Conservation (phyloP, 1,284 basidiomycete species). For the Ceratobasidium papillatum region DNA sequence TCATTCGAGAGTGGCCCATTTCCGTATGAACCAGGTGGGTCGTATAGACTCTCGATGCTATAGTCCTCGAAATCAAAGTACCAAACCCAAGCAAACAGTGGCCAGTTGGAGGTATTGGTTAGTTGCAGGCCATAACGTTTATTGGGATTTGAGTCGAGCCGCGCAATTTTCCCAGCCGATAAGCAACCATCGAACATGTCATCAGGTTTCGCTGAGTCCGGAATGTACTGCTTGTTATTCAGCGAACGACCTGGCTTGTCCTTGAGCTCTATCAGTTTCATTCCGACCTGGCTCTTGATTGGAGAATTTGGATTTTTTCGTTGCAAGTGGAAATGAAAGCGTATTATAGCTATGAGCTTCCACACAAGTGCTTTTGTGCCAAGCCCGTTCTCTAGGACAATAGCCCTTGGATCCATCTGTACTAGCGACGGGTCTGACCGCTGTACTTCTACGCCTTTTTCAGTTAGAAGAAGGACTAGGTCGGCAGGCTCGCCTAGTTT, state of each 20-base stretch:
- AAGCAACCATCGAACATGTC: slow-evolving; percentile 17
- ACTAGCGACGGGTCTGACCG: background rate
- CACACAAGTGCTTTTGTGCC: background rate
- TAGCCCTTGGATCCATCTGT: background rate
- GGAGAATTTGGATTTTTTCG: background rate
- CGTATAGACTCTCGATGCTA: slow-evolving; percentile 19
- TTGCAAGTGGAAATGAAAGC: slow-evolving; percentile 26
- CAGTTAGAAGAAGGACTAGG: background rate
- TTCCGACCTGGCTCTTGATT: background rate
- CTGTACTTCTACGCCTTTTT: background rate
- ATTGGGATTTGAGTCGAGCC: background rate
- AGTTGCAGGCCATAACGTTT: slow-evolving; percentile 17
- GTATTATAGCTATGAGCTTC: background rate
- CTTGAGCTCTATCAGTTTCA: slow-evolving; percentile 17
- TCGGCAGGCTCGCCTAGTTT: slow-evolving; percentile 16
- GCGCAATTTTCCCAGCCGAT: background rate
- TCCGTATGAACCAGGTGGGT: background rate
- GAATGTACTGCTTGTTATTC: background rate
- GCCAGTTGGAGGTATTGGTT: background rate
- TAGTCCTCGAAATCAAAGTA: slow-evolving; percentile 33
- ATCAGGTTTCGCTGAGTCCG: background rate
- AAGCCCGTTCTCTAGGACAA: background rate
- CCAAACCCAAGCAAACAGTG: slow-evolving; percentile 8
- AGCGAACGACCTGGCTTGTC: background rate
- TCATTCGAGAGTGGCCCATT: background rate